Conservation (phyloP, 805 yeast species). For the Wickerhamomyces bovis region DNA sequence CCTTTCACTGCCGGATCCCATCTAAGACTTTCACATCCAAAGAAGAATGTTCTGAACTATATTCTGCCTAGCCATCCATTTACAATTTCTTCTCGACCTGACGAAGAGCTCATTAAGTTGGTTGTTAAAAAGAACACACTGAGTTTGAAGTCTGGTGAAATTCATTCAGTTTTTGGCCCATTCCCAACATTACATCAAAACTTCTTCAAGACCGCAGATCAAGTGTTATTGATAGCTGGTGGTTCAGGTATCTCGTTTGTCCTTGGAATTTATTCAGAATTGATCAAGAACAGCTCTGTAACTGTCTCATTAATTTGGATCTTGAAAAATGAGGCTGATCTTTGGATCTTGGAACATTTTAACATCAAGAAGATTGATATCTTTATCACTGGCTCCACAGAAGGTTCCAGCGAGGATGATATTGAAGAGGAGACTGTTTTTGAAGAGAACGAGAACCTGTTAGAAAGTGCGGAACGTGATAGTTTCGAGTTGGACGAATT, state of each 20-base stretch:
- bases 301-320: slow-evolving; percentile 49
- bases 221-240: slow-evolving; percentile 54
- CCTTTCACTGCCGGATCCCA: slow-evolving; percentile 51
- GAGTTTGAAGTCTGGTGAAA: slow-evolving; percentile 25
- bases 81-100: slow-evolving; percentile 45
- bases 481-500: slow-evolving; percentile 18
- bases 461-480: slow-evolving; percentile 10
- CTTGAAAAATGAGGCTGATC: slow-evolving; percentile 39
- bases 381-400: slow-evolving; percentile 29
- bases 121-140: slow-evolving; percentile 38
- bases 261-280: slow-evolving; percentile 42
- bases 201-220: slow-evolving; percentile 43
- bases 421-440: slow-evolving; percentile 16
- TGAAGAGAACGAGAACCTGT: slow-evolving; percentile 12
- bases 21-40: slow-evolving; percentile 39
- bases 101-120: slow-evolving; percentile 35
- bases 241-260: slow-evolving; percentile 72
- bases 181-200: slow-evolving; percentile 39
- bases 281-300: slow-evolving; percentile 24
- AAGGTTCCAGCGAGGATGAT: neutral
- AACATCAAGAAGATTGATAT: slow-evolving; percentile 30
- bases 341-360: slow-evolving; percentile 38
- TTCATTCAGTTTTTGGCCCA: slow-evolving; percentile 36
- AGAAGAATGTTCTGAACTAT: slow-evolving; percentile 36
- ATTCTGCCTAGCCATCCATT: slow-evolving; percentile 62